Conservation (phyloP, 192 early-diverging fungal species). For the Phlyctochytrium planicorne region DNA sequence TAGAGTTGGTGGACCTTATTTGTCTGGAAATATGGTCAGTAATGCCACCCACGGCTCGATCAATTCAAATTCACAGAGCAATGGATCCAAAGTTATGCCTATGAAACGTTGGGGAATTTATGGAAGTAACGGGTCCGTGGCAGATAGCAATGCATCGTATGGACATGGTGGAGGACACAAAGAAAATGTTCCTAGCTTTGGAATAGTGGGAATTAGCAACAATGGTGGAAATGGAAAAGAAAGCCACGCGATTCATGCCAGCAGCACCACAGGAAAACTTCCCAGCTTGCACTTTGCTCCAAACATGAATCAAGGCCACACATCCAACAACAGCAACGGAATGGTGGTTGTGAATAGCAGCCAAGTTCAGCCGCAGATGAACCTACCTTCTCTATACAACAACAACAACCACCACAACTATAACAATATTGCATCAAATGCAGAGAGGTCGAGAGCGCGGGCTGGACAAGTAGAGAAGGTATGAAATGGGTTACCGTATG, state of each 20-base stretch:
- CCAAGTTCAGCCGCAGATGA: background rate
- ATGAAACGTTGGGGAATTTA: constrained; percentile 1
- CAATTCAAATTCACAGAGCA: background rate
- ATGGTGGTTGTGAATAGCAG: background rate
- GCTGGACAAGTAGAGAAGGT: background rate
- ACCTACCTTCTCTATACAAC: background rate
- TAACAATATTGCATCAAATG: background rate
- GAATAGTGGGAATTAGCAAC: background rate
- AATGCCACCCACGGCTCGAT: background rate
- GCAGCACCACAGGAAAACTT: background rate
- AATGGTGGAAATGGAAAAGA: background rate
- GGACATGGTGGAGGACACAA: background rate
- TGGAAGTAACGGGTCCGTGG: background rate
- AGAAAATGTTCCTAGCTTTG: background rate
- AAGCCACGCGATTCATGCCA: background rate
- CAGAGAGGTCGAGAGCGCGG: background rate
- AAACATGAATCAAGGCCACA: background rate
- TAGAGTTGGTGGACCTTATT: too few species aligned
- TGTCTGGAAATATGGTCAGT: too few species aligned
- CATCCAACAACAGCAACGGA: background rate
- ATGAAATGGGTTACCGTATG: background rate
- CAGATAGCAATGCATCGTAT: background rate
- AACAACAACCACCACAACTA: background rate
- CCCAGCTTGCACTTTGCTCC: constrained; percentile 1
- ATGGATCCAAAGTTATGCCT: too few species aligned